A percentile compares a stretch with the other conserved stretches of the same genome.
Conservation (phyloP, 2,329 filamentous ascomycete genomes). For the Aspergillaceae sp. region DNA sequence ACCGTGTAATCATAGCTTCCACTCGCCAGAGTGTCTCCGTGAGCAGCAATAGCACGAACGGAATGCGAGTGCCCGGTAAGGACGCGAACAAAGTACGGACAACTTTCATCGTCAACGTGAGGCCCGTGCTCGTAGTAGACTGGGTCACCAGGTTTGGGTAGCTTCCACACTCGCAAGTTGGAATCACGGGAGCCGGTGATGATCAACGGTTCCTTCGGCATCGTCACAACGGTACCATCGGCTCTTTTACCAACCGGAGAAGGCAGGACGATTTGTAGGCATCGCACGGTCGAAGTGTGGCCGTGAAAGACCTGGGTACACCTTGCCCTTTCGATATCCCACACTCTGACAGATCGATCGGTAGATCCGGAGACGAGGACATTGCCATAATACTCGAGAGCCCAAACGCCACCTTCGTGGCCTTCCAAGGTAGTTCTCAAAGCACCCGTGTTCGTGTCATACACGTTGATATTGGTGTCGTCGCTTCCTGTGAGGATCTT, state of each 20-base stretch:
- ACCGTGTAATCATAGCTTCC: constrained; percentile 95
- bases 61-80: constrained; percentile 84
- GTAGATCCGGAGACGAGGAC: constrained; percentile 92
- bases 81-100: constrained; percentile 87
- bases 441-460: constrained; percentile 90
- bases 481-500: constrained; percentile 97
- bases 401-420: constrained; percentile 96
- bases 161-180: constrained; percentile 85
- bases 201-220: constrained; percentile 89
- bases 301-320: constrained; percentile 96
- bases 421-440: constrained; percentile 76
- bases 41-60: constrained; percentile 87
- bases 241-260: constrained; percentile 62
- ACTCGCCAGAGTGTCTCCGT: constrained; percentile 92
- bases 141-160: constrained; percentile 70
- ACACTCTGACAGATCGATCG: constrained; percentile 95
- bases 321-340: constrained; percentile 89
- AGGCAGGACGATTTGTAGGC: constrained; percentile 87
- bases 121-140: constrained; percentile 72
- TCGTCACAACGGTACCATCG: constrained; percentile 70
- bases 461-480: constrained; percentile 95
- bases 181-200: constrained; percentile 96
- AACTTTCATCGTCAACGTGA: constrained; percentile 64
- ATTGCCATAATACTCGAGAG: constrained; percentile 91
- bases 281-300: constrained; percentile 93